Conservation (phyloP, 2,329 filamentous ascomycete genomes). For the Zymoseptoria tritici region DNA sequence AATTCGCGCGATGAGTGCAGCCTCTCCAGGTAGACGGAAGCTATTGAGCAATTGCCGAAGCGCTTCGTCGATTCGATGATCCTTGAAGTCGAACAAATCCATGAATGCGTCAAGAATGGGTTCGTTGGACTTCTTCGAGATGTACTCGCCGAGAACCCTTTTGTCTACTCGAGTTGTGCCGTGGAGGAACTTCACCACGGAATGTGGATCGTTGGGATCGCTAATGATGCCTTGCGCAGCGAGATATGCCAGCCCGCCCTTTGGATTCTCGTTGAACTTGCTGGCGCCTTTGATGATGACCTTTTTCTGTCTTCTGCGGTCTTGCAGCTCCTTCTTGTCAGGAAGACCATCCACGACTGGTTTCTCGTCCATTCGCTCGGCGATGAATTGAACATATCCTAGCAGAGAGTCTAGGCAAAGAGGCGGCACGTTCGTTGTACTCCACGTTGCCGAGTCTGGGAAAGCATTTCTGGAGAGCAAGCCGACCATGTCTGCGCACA, state of each 20-base stretch:
- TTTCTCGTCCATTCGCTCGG: constrained; percentile 71
- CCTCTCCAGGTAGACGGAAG: constrained; percentile 90
- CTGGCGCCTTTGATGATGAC: constrained; percentile 78
- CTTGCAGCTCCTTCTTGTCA: constrained; percentile 55
- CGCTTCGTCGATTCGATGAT: constrained; percentile 83
- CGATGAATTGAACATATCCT: constrained; percentile 84
- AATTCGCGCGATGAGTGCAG: constrained; percentile 85
- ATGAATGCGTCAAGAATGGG: constrained; percentile 78
- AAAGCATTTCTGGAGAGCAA: constrained; percentile 89
- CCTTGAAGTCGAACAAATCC: constrained; percentile 77
- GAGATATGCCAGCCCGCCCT: constrained; percentile 78
- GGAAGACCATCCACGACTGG: constrained; percentile 59
- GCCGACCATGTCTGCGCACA: constrained; percentile 93
- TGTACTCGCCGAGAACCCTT: constrained; percentile 80
- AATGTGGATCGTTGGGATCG: constrained; percentile 63
- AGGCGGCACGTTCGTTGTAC: constrained; percentile 94
- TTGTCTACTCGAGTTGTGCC: constrained; percentile 86
- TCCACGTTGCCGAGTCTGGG: constrained; percentile 96
- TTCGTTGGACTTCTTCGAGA: constrained; percentile 87
- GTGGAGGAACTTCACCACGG: constrained; percentile 78
- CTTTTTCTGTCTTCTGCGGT: constrained; percentile 73
- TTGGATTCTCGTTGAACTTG: constrained; percentile 94
- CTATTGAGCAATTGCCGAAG: constrained; percentile 78
- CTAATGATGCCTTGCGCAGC: constrained; percentile 79
- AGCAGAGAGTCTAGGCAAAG: constrained; percentile 87